Evolutionary conservation across 2,329 filamentous ascomycete species (phyloP), one percentile per base, ranked within the genome.

Genomic region (Penicillium thymicola): DNA sequence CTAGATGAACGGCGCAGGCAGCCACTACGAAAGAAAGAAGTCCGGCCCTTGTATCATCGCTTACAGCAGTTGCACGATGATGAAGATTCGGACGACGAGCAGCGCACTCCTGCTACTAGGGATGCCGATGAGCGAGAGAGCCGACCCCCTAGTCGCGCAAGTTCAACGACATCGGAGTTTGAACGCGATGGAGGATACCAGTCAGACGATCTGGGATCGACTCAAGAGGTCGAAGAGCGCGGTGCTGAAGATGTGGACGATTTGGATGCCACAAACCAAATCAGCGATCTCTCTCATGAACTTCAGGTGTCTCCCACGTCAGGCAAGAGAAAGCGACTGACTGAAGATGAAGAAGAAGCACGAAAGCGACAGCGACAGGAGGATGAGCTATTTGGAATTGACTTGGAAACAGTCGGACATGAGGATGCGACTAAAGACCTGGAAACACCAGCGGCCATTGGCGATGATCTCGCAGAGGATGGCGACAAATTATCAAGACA

Each of bases 111-210:
- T 13, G 75, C 87, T 47, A 85, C 83, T 13, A 82, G 87, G 44
- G 91, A 92, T 70, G 95, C 90, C 0, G 92, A 96, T 70, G 92
- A 94, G 62, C 86, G 86, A 34, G 92, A 94, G 58, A 96, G 90
- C 61, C 85, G 89, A 41, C 89, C 89, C 47, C 85, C 87, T 43
- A 96, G 90, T 72, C 90, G 89, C 41, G 80, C 82, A 70, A 84
- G 80, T 61, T 78, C 79, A 58, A 78, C 68, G 37, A 79, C 80
- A 16, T 81, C 80, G 32, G 76, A 79, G 2, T 83, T 79, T 43
- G 81, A 83, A 18, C 69, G 70, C 49, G 72, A 81, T 57, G 82
- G 72, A 43, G 69, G 60, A 23, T 72, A 67, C 54, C 66, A 62
- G 43, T 65, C 68, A 14, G 70, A 70, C 45, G 50, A 60, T 16